Evolutionary conservation across 2,329 filamentous ascomycete genomes (phyloP), one percentile per base, ranked within the genome.

Genomic region (Venturia effusa): DNA sequence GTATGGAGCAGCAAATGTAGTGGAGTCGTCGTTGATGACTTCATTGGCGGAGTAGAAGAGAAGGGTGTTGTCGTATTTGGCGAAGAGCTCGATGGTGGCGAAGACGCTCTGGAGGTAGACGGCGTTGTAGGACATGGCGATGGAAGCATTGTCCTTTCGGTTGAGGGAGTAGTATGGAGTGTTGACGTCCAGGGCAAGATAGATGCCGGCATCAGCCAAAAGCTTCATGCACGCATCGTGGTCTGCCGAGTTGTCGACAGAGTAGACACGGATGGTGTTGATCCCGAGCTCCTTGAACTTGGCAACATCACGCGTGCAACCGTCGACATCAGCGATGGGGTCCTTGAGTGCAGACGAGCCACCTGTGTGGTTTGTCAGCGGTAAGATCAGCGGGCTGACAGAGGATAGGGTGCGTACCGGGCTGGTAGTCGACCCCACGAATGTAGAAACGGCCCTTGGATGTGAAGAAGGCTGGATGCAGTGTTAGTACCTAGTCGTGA

Each of bases 191-290:
- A 96, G 81, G 43, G 95, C 90, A 62, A 96, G 84, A 81, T 96
- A 96, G 80, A 96, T 96, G 70, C 90, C 90, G 67, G 90, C 92
- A 71, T 89, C 88, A 62, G 85, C 87, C 66, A 96, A 82, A 57
- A 83, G 81, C 66, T 82, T 79, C 92, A 97, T 97, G 81, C 92
- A 97, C 67, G 85, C 83, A 70, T 92, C 87, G 78, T 97, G 92
- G 75, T 88, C 78, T 69, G 81, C 79, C 61, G 86, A 87, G 83
- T 96, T 96, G 81, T 97, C 92, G 69, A 95, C 87, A 19, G 88
- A 91, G 83, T 96, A 97, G 67, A 96, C 89, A 76, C 92, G 92
- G 73, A 97, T 82, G 32, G 91, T 92, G 81, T 97, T 97, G 78
- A 96, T 80, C 60, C 92, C 91, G 61, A 97, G 82, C 68, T 91